Evolutionary conservation across 495 filamentous ascomycete species (phyloP), one percentile per base, ranked within the genome.

Genomic region (Penicillium canescens): DNA sequence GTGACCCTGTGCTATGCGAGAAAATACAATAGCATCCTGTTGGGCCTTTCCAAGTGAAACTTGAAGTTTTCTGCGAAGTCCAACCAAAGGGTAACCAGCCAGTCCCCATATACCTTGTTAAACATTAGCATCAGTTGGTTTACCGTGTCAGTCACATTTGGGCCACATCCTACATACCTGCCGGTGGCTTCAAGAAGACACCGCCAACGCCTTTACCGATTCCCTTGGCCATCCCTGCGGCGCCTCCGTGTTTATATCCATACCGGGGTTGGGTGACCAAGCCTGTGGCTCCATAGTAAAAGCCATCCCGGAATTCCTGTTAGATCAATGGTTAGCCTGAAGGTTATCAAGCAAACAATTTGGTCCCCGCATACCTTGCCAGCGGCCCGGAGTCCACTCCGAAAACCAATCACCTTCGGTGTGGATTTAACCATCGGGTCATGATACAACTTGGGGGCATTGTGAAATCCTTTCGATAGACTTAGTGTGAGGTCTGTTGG

Each of bases 391-490:
- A 75, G 37, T 80, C 86, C 62, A 87, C 87, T 64, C 85, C 85
- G 85, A 61, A 92, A 67, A 49, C 82, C 83, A 0, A 85, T 89
- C 0, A 96, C 86, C 51, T 86, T 89, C 41, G 88, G 84, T 0
- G 75, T 72, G 12, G 82, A 79, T 12, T 83, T 79, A 3, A 96
- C 85, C 41, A 80, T 91, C 6, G 85, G 79, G 56, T 91, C 90
- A 38, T 90, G 84, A 53, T 93, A 94, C 2, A 95, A 67, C 49
- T 82, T 87, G 0, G 91, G 90, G 1, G 83, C 84, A 61, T 95
- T 96, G 66, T 95, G 88, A 57, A 96, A 95, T 8, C 91, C 91
- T 67, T 86, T 88, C 0, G 91, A 84, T 3, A 96, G 63, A 12
- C 84, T 86, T 37, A 95, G 73, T 11, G 89, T 86, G 51, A 94